These are phyloP conservation scores for Gautieria morchelliformis DNA, from an alignment of 768 basidiomycete genomes.

Conservation along the genomic window DNA sequence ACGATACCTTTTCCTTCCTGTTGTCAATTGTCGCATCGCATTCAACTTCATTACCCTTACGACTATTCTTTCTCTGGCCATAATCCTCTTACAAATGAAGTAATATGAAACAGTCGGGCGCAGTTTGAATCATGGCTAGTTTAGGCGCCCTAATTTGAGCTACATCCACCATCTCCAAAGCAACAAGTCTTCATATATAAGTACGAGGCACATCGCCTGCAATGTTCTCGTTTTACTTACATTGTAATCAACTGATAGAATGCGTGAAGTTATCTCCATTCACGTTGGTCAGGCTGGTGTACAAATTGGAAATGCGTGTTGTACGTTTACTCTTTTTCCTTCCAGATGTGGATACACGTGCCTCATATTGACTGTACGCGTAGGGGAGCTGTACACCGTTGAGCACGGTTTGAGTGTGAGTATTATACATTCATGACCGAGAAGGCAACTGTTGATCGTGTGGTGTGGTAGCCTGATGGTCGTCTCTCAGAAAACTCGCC, in stretches of 20 bases:
- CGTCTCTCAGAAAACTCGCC: constrained; percentile 68
- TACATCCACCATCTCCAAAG: neutral
- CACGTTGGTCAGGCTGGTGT: constrained; percentile 97
- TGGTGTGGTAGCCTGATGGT: constrained; percentile 69
- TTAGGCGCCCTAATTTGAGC: neutral
- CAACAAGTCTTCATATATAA: neutral
- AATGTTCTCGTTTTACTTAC: neutral
- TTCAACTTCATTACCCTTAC: neutral
- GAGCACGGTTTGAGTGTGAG: constrained; percentile 93
- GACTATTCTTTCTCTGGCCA: neutral
- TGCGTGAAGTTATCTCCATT: constrained; percentile 93
- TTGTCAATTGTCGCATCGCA: neutral
- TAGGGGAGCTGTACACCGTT: constrained; percentile 96
- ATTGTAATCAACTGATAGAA: constrained; percentile 24
- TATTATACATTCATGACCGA: constrained; percentile 3
- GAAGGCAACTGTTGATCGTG: constrained; percentile 11
- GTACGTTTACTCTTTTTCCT: constrained; percentile 36
- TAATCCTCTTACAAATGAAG: neutral
- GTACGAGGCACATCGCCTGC: neutral
- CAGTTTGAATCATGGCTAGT: neutral
- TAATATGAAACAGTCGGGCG: neutral
- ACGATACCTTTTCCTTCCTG: neutral
- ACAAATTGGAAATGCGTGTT: constrained; percentile 93
- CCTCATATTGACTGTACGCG: neutral
- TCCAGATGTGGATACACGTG: constrained; percentile 15